Base-by-base conservation (phyloP, 2,329 filamentous ascomycete genomes). In the Penicillium sp. region DNA sequence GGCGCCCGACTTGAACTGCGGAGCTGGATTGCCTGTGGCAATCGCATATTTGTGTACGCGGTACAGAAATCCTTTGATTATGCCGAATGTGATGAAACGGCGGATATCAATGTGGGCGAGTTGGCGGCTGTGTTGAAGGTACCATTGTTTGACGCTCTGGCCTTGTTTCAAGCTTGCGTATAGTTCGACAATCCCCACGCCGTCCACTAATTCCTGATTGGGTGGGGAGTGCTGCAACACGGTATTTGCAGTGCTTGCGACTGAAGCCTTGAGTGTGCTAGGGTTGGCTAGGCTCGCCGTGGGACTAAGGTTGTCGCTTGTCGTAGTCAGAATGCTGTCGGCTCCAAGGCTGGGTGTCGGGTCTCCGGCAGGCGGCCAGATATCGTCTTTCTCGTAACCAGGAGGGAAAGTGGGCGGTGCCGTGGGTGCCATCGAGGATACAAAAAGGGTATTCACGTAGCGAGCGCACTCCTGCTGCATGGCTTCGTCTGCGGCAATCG, bases 1-100 rank as follows among this genome's bases (percentile, higher is more conserved):
- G 35, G 67, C 67, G 5, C 66, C 69, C 13, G 70, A 69, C 26
- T 72, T 72, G 9, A 69, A 54, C 17, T 65, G 64, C 2, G 70
- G 71, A 0, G 73, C 69, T 1, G 75, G 71, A 44, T 76, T 68
- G 1, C 75, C 70, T 6, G 79, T 76, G 49, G 78, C 73, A 66
- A 96, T 86, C 30, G 92, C 91, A 74, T 96, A 96, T 75, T 95
- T 96, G 79, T 98, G 92, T 46, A 97, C 90, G 38, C 95, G 88
- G 77, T 97, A 97, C 26, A 99, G 80, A 68, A 96, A 91, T 17
- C 94, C 93, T 79, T 98, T 98, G 76, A 98, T 96, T 62, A 97
- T 86, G 61, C 94, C 95, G 72, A 98, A 99, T 62, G 96, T 96
- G 66, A 98, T 92, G 66, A 99, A 89, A 30, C 95, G 89, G 13